Conservation (phyloP, 2,329 filamentous ascomycete species). For the Ceratocystis harringtonii region DNA sequence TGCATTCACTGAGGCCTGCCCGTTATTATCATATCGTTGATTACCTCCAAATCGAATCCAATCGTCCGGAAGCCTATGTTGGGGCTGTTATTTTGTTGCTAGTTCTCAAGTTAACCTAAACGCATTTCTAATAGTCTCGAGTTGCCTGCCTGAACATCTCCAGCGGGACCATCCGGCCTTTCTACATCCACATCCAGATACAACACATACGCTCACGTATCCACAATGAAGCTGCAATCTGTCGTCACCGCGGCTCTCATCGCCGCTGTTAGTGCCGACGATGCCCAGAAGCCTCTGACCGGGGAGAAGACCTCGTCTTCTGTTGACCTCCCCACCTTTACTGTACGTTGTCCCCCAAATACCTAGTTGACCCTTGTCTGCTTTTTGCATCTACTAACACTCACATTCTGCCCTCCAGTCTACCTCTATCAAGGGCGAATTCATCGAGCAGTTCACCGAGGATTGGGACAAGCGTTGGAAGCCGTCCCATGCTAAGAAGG, state of each 20-base stretch:
- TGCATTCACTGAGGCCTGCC: conserved; percentile 41
- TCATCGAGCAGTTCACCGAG: conserved; percentile 96
- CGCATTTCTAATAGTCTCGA: neutral
- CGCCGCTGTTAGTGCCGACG: conserved; percentile 30
- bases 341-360: conserved; percentile 43
- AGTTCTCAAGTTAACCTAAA: neutral
- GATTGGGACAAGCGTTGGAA: conserved; percentile 93
- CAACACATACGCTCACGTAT: conserved; percentile 10
- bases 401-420: conserved; percentile 41
- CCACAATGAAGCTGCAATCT: conserved; percentile 71
- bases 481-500: conserved; percentile 92
- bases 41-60: neutral
- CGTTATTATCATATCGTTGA: neutral
- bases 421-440: conserved; percentile 74
- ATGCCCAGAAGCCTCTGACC: conserved; percentile 32
- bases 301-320: conserved; percentile 46
- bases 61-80: neutral
- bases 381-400: too few species aligned
- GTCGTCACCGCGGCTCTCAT: conserved; percentile 59
- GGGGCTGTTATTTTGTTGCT: too few species aligned
- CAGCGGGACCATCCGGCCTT: neutral
- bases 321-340: conserved; percentile 66
- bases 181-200: neutral
- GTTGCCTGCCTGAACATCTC: neutral
- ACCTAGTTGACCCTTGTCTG: neutral